A percentile compares a stretch with the other conserved stretches of the same genome.
phyloP scores from a whole-genome alignment of 179 eudicot genomes.

The Spinacia oleracea region DNA sequence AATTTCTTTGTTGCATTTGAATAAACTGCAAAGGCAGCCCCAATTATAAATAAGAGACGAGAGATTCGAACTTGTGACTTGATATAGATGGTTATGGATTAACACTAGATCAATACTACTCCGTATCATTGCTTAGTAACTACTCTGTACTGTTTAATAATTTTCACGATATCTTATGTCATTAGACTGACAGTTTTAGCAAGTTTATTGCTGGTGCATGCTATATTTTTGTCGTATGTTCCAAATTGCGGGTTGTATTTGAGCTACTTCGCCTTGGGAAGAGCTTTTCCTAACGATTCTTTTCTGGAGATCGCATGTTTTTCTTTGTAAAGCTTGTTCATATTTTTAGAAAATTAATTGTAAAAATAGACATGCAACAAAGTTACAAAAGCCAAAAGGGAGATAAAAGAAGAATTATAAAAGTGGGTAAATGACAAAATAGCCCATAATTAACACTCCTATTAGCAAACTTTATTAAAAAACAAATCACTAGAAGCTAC shows the following conservation, averaged over 20 bases:
- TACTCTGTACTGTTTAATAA: no score
- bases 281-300: not conserved
- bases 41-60: no score
- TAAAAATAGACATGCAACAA: conserved; percentile 6
- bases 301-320: not conserved
- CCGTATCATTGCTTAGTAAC: no score
- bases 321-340: not conserved
- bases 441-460: no score
- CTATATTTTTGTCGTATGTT: not conserved
- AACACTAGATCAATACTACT: no score
- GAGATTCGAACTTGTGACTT: no score
- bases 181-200: conserved; percentile 5
- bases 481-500: not conserved
- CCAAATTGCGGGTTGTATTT: not conserved
- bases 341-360: not conserved
- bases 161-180: conserved; percentile 11
- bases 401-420: not conserved
- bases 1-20: no score
- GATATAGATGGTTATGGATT: no score
- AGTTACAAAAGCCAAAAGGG: conserved; percentile 14
- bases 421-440: conserved; percentile 2
- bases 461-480: no score
- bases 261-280: not conserved
- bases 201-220: conserved; percentile 12
- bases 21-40: no score